Evolutionary conservation across 345 rosid genomes (phyloP).

Genomic region (Eucalyptus shirleyi): DNA sequence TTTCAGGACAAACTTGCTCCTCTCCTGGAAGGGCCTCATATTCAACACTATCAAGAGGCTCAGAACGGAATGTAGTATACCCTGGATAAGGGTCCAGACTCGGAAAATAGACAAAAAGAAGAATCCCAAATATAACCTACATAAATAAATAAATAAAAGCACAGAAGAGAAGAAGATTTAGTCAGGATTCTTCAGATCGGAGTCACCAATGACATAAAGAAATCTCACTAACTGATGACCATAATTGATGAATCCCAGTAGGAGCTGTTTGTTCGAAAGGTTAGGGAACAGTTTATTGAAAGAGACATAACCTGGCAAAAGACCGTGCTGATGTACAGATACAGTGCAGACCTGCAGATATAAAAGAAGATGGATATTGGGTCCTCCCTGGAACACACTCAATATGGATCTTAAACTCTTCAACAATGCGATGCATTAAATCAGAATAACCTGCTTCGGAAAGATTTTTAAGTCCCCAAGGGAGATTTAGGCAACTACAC

Average conservation of each 20-base stretch:
- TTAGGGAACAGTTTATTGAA: not conserved
- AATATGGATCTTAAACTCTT: not conserved
- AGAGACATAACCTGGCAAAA: slow-evolving; percentile 42
- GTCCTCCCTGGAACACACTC: not conserved
- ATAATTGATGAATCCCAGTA: not conserved
- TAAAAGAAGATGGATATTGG: not conserved
- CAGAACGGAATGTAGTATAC: slow-evolving; percentile 31
- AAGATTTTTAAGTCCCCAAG: not conserved
- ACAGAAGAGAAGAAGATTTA: not conserved
- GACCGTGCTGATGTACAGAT: slow-evolving; percentile 45
- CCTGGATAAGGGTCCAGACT: slow-evolving; percentile 61
- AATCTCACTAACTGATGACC: not conserved
- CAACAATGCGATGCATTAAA: not conserved
- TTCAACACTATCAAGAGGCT: slow-evolving; percentile 36
- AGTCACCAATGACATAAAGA: not conserved
- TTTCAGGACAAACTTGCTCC: slow-evolving; percentile 78
- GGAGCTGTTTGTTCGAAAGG: not conserved
- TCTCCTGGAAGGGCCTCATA: slow-evolving; percentile 75
- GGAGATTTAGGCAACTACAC: not conserved
- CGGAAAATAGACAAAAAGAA: slow-evolving; percentile 62
- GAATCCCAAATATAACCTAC: slow-evolving; percentile 69
- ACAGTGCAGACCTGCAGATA: slow-evolving; percentile 11
- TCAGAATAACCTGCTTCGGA: not conserved
- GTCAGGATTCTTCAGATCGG: not conserved
- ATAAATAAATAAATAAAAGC: not conserved